phyloP scores from a whole-genome alignment of 768 basidiomycete genomes.

The Cystobasidium onofrii region DNA sequence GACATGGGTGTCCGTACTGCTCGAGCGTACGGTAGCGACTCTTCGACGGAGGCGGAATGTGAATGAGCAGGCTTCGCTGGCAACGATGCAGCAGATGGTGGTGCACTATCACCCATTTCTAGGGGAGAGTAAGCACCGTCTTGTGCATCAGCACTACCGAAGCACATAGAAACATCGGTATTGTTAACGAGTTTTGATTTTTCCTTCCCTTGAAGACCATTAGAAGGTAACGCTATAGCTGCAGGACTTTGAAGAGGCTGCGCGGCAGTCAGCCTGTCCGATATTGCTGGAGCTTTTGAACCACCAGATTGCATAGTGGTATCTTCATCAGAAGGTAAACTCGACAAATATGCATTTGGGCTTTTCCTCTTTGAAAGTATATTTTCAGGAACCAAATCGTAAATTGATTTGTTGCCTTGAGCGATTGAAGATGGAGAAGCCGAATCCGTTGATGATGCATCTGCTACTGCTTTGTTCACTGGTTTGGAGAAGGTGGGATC shows the following conservation, averaged over 20 bases:
- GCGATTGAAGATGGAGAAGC: not conserved
- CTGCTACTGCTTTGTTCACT: not conserved
- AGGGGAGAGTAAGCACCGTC: not conserved
- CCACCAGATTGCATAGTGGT: not conserved
- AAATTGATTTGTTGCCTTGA: not conserved
- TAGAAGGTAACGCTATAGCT: not conserved
- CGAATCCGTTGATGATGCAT: not conserved
- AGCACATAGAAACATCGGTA: not conserved
- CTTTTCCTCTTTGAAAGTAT: not conserved
- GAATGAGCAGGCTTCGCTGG: too few relatives aligned
- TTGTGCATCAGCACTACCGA: not conserved
- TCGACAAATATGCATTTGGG: not conserved
- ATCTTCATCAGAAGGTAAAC: not conserved
- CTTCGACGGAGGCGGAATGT: not conserved
- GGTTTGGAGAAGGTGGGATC: not conserved
- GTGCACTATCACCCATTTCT: not conserved
- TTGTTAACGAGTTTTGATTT: not conserved
- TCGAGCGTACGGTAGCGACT: not conserved
- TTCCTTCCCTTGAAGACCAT: not conserved
- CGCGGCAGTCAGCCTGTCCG: too few relatives aligned
- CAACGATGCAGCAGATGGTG: not conserved
- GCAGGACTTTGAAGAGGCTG: not conserved
- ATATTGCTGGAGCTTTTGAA: too few relatives aligned
- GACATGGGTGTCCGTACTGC: not conserved
- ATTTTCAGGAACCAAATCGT: conserved; percentile 5